Evolutionary conservation across 768 basidiomycete species (phyloP).

Genomic region (Kwoniella europaea): DNA sequence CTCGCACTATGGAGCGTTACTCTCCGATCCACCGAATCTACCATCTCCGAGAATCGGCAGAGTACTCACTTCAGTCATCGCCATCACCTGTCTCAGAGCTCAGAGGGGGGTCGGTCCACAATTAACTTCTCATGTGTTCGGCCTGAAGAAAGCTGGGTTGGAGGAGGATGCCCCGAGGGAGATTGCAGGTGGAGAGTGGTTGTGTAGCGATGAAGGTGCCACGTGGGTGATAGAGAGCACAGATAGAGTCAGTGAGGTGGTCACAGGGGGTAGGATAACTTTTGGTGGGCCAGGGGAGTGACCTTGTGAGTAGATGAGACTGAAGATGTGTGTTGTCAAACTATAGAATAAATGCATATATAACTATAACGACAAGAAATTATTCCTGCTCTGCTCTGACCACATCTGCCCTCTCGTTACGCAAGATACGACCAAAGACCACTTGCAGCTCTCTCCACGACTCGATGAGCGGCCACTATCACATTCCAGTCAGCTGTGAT

Average conservation of each 20-base stretch:
- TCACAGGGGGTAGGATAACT: constrained; percentile 60
- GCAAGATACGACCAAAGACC: constrained; percentile 1
- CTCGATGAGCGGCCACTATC: constrained; percentile 16
- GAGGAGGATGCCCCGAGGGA: constrained; percentile 61
- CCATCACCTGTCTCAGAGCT: constrained; percentile 80
- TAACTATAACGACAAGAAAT: neutral
- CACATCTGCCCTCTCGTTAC: constrained; percentile 13
- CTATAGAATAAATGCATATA: neutral
- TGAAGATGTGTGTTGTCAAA: neutral
- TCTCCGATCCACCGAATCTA: constrained; percentile 54
- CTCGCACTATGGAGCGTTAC: constrained; percentile 59
- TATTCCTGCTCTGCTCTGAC: constrained; percentile 9
- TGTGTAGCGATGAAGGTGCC: constrained; percentile 81
- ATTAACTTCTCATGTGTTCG: constrained; percentile 84
- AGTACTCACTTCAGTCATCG: constrained; percentile 80
- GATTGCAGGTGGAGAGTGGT: constrained; percentile 66
- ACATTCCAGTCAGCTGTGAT: neutral
- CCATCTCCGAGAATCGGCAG: constrained; percentile 65
- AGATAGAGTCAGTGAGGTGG: constrained; percentile 78
- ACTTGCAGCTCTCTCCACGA: constrained; percentile 9
- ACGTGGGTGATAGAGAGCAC: constrained; percentile 86
- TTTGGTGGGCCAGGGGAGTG: constrained; percentile 29
- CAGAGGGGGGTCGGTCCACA: constrained; percentile 85
- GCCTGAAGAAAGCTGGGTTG: constrained; percentile 76
- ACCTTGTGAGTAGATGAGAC: neutral